Percentiles rank a stretch among this genome's conserved stretches.
Conservation (phyloP, 2,329 filamentous ascomycete genomes). For the Colletotrichum navitas region DNA sequence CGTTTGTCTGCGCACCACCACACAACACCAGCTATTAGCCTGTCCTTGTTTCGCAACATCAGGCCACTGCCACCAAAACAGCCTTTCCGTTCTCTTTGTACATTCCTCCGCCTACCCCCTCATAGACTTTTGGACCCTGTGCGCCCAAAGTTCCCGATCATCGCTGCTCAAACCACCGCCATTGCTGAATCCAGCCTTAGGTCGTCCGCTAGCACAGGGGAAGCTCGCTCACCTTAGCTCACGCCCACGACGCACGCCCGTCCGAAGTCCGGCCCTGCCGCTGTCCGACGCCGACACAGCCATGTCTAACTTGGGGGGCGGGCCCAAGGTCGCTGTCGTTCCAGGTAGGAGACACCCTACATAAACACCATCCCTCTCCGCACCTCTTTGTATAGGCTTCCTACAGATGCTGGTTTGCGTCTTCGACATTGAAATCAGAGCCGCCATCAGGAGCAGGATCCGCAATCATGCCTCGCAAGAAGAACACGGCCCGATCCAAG, state of each 20-base stretch:
- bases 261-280: conserved; percentile 34
- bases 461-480: conserved; percentile 41
- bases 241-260: conserved; percentile 36
- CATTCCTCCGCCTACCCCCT: conserved; percentile 32
- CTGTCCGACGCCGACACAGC: conserved; percentile 37
- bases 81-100: conserved; percentile 25
- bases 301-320: conserved; percentile 41
- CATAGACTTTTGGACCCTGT: conserved; percentile 35
- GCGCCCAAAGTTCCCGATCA: conserved; percentile 35
- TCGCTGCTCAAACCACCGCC: conserved; percentile 31
- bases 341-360: conserved; percentile 35
- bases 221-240: conserved; percentile 20
- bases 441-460: conserved; percentile 3
- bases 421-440: background rate
- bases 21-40: conserved; percentile 15
- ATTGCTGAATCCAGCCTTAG: conserved; percentile 28
- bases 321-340: conserved; percentile 35
- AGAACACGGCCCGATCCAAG: conserved; percentile 32
- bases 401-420: background rate
- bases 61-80: conserved; percentile 19
- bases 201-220: conserved; percentile 24
- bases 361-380: conserved; percentile 27
- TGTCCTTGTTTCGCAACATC: conserved; percentile 36
- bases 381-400: background rate
- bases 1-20: conserved; percentile 11